Evolutionary conservation across 2,329 filamentous ascomycete species (phyloP).

Genomic region (Epichloe aotearoae): DNA sequence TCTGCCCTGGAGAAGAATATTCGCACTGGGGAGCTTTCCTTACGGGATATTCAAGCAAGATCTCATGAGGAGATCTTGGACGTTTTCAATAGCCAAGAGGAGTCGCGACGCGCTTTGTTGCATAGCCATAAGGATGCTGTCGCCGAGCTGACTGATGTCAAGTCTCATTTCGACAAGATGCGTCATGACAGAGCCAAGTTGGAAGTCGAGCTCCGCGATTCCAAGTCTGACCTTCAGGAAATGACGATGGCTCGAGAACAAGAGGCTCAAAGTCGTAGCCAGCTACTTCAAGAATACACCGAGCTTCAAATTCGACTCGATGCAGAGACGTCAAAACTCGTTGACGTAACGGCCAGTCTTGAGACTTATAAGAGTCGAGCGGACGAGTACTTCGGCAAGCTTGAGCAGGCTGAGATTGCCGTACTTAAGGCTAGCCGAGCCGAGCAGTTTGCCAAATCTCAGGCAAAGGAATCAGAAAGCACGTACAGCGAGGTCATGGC

Average conservation of each 20-base stretch:
- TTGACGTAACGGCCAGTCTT: constrained; percentile 73
- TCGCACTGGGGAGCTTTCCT: constrained; percentile 71
- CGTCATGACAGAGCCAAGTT: constrained; percentile 66
- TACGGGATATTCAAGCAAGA: constrained; percentile 83
- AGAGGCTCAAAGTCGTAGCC: constrained; percentile 73
- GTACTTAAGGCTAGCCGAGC: constrained; percentile 85
- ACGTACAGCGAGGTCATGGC: constrained; percentile 82
- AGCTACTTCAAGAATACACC: constrained; percentile 82
- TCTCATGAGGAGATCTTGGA: constrained; percentile 92
- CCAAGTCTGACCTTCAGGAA: constrained; percentile 71
- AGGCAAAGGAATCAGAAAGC: constrained; percentile 83
- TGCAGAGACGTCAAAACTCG: constrained; percentile 70
- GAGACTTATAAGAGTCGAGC: constrained; percentile 82
- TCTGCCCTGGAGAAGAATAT: constrained; percentile 80
- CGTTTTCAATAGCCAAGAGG: constrained; percentile 83
- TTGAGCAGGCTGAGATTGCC: constrained; percentile 92
- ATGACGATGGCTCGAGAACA: constrained; percentile 68
- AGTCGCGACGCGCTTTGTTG: constrained; percentile 68
- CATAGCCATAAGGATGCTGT: constrained; percentile 78
- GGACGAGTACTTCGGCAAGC: constrained; percentile 92
- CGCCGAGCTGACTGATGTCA: constrained; percentile 73
- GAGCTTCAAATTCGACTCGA: constrained; percentile 90
- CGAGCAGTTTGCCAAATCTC: constrained; percentile 85
- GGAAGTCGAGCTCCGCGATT: constrained; percentile 79
- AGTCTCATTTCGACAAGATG: constrained; percentile 74